Evolutionary conservation across 2,329 filamentous ascomycete species (phyloP), one percentile per base, ranked within the genome.

Genomic region (Sclerotiophoma versabilis): DNA sequence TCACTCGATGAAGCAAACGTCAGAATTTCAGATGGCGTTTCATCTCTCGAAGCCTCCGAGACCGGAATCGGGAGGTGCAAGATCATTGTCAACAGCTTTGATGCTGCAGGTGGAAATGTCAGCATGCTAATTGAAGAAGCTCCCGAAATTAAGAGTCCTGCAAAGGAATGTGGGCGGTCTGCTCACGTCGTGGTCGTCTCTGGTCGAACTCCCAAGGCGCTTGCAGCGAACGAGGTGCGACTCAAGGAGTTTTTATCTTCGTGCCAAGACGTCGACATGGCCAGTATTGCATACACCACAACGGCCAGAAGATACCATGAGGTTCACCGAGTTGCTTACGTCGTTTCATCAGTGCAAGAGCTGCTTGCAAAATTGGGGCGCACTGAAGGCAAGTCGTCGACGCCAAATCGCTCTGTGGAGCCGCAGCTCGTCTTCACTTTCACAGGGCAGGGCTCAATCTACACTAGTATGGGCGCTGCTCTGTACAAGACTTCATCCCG

Each of bases 31-130:
- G 27, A 11, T 11, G 11, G 3, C 27, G 10, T 4, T 10, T 10
- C 11, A 30, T 11, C 11, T 14, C 27, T 4, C 27, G 4, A 12
- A 14, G 27, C 27, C n/a, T 12, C 27, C 27, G 26, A 44, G n/a
- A 4, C 46, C 23, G 11, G 42, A 7, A 29, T 61, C 46, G 12
- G 34, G 63, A 1, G 49, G 8, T 22, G 48, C 49, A 19, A 56
- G 26, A 5, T 43, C 54, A 12, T 29, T 71, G 0, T 59, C 58
- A 27, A 25, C 20, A 41, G 27, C 27, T 30, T 30, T 14, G 27
- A 14, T 30, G 27, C 27, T 10, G 10, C 11, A 10, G 27, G 27
- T 30, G 27, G 27, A 4, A 30, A 30, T 14, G n/a, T 14, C 10
- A 30, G 10, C 11, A 10, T 30, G 9, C 27, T 30, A 14, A 10